These are phyloP conservation scores for Pyrenochaeta sp. DNA, from an alignment of 2,329 filamentous ascomycete species.

Conservation along the genomic window DNA sequence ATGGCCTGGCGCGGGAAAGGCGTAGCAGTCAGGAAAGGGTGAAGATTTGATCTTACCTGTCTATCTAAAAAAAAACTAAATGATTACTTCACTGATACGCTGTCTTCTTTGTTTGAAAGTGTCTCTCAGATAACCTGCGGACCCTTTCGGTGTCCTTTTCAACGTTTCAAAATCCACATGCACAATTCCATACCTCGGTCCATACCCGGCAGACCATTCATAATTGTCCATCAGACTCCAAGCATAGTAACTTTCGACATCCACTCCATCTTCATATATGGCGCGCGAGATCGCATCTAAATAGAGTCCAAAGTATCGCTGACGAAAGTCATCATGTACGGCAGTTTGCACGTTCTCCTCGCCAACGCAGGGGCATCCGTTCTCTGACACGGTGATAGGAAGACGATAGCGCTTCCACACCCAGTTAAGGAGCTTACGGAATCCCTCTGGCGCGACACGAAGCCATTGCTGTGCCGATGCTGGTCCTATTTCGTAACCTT, in stretches of 20 bases:
- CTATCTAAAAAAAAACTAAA: too few relatives aligned
- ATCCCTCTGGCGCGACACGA: slow-evolving; percentile 58
- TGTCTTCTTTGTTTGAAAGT: slow-evolving; percentile 4
- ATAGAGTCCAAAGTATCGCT: slow-evolving; percentile 52
- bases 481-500: slow-evolving; percentile 43
- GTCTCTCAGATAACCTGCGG: slow-evolving; percentile 11
- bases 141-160: slow-evolving; percentile 48
- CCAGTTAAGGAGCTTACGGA: slow-evolving; percentile 62
- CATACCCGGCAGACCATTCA: slow-evolving; percentile 53
- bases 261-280: slow-evolving; percentile 47
- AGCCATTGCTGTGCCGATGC: slow-evolving; percentile 53
- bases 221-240: slow-evolving; percentile 56
- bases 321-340: slow-evolving; percentile 49
- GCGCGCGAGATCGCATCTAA: slow-evolving; percentile 47
- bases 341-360: slow-evolving; percentile 48
- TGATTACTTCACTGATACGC: too few relatives aligned
- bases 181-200: slow-evolving; percentile 51
- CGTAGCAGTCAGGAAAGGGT: too few relatives aligned
- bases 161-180: slow-evolving; percentile 53
- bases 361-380: slow-evolving; percentile 48
- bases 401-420: slow-evolving; percentile 52
- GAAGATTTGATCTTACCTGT: too few relatives aligned
- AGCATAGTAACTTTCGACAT: slow-evolving; percentile 53
- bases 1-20: too few relatives aligned
- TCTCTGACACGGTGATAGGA: slow-evolving; percentile 55